Evolutionary conservation across 129 eudicot species (phyloP).

Genomic region (Escallonia herrerae): DNA sequence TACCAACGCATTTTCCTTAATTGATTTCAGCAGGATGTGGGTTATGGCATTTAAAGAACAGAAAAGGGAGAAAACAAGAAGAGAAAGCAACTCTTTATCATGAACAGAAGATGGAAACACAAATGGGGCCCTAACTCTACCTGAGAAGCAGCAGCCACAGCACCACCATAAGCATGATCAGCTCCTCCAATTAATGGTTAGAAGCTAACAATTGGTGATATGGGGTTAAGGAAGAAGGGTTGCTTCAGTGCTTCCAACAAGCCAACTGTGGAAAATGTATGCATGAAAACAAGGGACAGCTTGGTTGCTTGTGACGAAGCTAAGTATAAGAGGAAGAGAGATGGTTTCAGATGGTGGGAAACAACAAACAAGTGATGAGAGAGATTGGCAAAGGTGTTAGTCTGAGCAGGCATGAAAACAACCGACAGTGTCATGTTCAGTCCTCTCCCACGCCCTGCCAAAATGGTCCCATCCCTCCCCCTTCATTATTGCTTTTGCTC

Average conservation of each 20-base stretch:
- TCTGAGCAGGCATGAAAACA: conserved; percentile 16
- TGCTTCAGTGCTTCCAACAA: conserved; percentile 39
- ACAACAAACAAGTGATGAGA: background rate
- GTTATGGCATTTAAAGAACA: background rate
- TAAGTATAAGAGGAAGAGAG: conserved; percentile 42
- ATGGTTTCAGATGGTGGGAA: conserved; percentile 16
- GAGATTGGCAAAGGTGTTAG: background rate
- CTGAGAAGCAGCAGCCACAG: conserved; percentile 15
- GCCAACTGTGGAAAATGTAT: conserved; percentile 7
- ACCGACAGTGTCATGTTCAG: conserved; percentile 76
- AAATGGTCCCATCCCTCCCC: conserved; percentile 54
- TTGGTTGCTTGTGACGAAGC: conserved; percentile 72
- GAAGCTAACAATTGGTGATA: background rate
- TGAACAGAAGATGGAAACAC: background rate
- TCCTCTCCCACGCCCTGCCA: conserved; percentile 83
- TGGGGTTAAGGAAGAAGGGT: background rate
- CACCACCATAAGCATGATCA: too few species aligned
- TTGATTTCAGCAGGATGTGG: too few species aligned
- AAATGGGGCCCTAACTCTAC: conserved; percentile 14
- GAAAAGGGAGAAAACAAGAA: too few species aligned
- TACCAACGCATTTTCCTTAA: too few species aligned
- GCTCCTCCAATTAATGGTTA: too few species aligned
- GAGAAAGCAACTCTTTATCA: background rate
- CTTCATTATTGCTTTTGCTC: conserved; percentile 38
- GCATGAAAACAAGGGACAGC: conserved; percentile 70